Evolutionary conservation across 2,329 filamentous ascomycete genomes (phyloP), one percentile per base, ranked within the genome.

Genomic region (Cadophora sp.): DNA sequence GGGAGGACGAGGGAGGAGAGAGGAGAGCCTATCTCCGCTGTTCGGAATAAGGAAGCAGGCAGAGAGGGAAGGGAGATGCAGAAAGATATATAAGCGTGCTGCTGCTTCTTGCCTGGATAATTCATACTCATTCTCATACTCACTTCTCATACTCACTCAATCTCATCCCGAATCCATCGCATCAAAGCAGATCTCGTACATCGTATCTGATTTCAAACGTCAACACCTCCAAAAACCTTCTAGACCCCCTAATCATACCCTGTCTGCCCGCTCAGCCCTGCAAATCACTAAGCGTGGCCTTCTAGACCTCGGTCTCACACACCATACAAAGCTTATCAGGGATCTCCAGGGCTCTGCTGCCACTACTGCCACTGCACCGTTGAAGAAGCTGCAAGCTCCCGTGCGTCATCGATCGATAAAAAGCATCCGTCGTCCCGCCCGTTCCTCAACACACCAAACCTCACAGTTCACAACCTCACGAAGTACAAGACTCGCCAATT

Each of bases 381-480:
- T 45, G 53, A 33, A 56, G 11, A 7, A 20, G 20, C 61, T 64
- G 53, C 51, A 56, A 22, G 61, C 61, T 24, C 16, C 24, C 51
- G 41, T 59, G 39, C 51, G 41, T 59, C 39, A 58, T 50, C 39
- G 22, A 7, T 14, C 3, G 18, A 13, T 41, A n/a, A 27, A 13
- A 13, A 27, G 27, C 45, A 62, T 55, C 50, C 33, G 53, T 39
- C 30, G 4, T 20, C n/a, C 20, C 55, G 9, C n/a, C 20, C 55
- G 9, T 56, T 22, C 39, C n/a, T 33, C 36, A 39, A 9, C 4
- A 14, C 18, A 45, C 20, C 16, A 16, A 33, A 58, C 14, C 13
- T 24, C 39, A 36, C 36, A 41, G 24, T 43, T 13, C 33, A 39
- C 53, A 27, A 59, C 62, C 27, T 65, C 30, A 33, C 43, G 30